phyloP scores from a whole-genome alignment of 495 filamentous ascomycete genomes.

The Trypethelium eluteriae region DNA sequence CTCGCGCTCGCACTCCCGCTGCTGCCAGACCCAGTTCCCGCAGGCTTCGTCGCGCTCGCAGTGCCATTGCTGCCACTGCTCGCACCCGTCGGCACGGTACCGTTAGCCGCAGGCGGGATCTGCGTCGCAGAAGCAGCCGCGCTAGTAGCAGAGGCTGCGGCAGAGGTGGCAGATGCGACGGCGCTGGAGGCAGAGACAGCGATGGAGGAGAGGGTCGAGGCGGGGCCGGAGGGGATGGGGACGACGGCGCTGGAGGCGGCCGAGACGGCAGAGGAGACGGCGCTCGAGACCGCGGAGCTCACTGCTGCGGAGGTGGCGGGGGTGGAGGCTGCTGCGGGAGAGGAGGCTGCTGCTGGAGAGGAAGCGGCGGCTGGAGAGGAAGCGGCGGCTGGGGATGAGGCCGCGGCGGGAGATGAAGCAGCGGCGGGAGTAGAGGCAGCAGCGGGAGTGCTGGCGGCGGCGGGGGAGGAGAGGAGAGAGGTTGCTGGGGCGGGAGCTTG shows the following conservation, averaged over 20 bases:
- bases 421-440: not conserved
- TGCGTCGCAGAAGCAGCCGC: not conserved
- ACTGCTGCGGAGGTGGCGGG: not conserved
- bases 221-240: conserved; percentile 1
- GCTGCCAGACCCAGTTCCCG: not conserved
- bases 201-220: not conserved
- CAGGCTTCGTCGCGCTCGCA: not conserved
- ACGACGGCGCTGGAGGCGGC: not conserved
- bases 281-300: too few relatives aligned
- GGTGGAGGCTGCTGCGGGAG: too few relatives aligned
- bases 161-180: not conserved
- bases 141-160: not conserved
- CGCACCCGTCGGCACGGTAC: not conserved
- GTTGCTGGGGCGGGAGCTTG: conserved; percentile 3
- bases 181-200: conserved; percentile 3
- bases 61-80: not conserved
- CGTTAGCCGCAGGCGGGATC: not conserved
- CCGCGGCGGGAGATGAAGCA: not conserved
- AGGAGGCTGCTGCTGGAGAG: not conserved
- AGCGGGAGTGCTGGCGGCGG: not conserved
- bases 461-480: not conserved
- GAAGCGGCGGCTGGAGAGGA: not conserved
- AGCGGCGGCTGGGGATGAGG: not conserved
- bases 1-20: not conserved
- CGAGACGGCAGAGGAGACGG: not conserved